These are phyloP conservation scores for Thecaphora thlaspeos DNA, from an alignment of 1,284 basidiomycete species.

Conservation along the genomic window DNA sequence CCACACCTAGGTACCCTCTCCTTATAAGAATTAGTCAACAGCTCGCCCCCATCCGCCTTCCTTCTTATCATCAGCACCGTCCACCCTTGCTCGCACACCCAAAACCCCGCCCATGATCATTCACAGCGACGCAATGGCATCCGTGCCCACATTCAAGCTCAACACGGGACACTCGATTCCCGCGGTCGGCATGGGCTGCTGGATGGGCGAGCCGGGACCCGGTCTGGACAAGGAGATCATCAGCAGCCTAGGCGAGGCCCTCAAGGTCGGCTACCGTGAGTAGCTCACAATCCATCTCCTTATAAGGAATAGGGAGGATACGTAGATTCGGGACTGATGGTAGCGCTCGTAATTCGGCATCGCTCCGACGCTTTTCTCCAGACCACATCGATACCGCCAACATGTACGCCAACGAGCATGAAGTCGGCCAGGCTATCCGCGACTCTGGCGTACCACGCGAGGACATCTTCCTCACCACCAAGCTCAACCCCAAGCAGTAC, in stretches of 20 bases:
- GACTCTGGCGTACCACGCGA: conserved; percentile 71
- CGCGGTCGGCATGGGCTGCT: conserved; percentile 44
- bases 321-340: too few relatives aligned
- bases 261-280: conserved; percentile 43
- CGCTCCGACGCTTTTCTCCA: too few relatives aligned
- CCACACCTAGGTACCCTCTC: too few relatives aligned
- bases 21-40: too few relatives aligned
- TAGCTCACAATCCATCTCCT: too few relatives aligned
- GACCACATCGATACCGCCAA: conserved; percentile 44
- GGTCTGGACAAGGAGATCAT: conserved; percentile 21
- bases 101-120: too few relatives aligned
- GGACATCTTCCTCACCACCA: conserved; percentile 81
- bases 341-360: conserved; percentile 2
- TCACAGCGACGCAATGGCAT: not conserved
- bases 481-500: conserved; percentile 66
- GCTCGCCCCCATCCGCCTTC: too few relatives aligned
- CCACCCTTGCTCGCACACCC: too few relatives aligned
- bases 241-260: conserved; percentile 12
- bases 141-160: conserved; percentile 15
- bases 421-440: conserved; percentile 75
- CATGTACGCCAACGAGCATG: conserved; percentile 69
- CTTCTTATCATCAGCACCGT: too few relatives aligned
- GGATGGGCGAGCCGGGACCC: conserved; percentile 31
- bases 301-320: too few relatives aligned
- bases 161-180: conserved; percentile 41